Base-by-base conservation (phyloP, 2,329 filamentous ascomycete species). In the Biscogniauxia marginata region DNA sequence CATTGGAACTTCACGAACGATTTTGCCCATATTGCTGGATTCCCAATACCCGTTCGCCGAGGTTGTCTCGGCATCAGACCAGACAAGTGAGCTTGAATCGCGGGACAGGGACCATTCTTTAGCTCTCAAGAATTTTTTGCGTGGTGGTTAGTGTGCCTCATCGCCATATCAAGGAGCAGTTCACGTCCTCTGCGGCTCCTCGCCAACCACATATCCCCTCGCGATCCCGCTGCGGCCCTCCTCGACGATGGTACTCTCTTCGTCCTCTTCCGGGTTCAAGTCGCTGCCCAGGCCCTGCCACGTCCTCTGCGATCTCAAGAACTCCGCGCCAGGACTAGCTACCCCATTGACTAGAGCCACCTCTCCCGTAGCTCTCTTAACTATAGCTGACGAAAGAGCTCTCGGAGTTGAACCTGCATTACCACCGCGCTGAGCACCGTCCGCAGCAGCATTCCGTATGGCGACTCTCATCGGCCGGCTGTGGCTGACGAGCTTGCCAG, bases 241-340 rank as follows among this genome's bases (percentile, higher is more conserved):
- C 69, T 96, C 91, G 55, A 99, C 83, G 18, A 84, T 71, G 1
- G 89, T 87, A 54, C 89, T 77, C n/a, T 77, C 75, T 49, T 82
- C 79, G n/a, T 82, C 79, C 24, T 87, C 83, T 61, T 84, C 84
- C 1, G 54, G 62, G 73, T 81, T 79, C 66, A 92, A 96, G 70
- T 99, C 95, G 59, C 85, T 96, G 0, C 95, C 95, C 21, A 99
- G 75, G 0, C 95, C 95, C 68, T 89, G 89, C 95, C 95, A 99
- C 3, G 91, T 96, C 55, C 95, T 78, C 66, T 93, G 84, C 3
- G 88, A 89, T 25, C 88, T 84, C 60, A 99, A 75, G 65, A 84
- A 98, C 71, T 97, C 91, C 0, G 95, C 95, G 0, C 91, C 95
- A 0, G 95, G 95, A 47, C 93, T 98, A n/a, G 89, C 80, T 0